Evolutionary conservation across 805 yeast species (phyloP).

Genomic region (Saccharomycopsis capsularis): DNA sequence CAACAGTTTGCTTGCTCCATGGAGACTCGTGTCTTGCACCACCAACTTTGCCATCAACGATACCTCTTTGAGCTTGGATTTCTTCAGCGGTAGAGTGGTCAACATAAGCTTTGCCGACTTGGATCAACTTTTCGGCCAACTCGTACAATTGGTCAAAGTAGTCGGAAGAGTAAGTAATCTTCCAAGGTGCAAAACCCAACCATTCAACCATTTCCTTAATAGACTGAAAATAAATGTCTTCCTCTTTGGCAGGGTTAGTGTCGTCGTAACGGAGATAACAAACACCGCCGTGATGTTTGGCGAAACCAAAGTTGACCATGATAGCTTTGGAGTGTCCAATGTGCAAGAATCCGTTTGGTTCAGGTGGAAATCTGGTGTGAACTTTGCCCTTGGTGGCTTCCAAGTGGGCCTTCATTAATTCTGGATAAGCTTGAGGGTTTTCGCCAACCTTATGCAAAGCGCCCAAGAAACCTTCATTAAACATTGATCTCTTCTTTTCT

Average conservation of each 20-base stretch:
- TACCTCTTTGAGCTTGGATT: conserved; percentile 84
- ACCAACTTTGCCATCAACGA: conserved; percentile 89
- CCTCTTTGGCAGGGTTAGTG: conserved; percentile 98
- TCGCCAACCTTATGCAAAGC: conserved; percentile 93
- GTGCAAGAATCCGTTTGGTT: conserved; percentile 95
- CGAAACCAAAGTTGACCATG: conserved; percentile 97
- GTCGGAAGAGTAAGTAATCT: conserved; percentile 91
- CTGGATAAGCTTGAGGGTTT: conserved; percentile 86
- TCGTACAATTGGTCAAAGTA: conserved; percentile 85
- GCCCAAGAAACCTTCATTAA: conserved; percentile 91
- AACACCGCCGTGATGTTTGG: conserved; percentile 74
- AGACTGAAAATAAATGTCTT: conserved; percentile 79
- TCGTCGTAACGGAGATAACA: conserved; percentile 95
- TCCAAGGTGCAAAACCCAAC: conserved; percentile 94
- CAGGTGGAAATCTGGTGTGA: conserved; percentile 95
- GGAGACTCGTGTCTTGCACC: conserved; percentile 83
- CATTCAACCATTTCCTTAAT: conserved; percentile 81
- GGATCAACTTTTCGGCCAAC: conserved; percentile 77
- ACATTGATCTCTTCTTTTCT: conserved; percentile 60
- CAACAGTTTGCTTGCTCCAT: conserved; percentile 64
- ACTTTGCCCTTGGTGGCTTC: conserved; percentile 75
- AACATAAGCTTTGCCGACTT: conserved; percentile 71
- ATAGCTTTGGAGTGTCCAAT: conserved; percentile 98
- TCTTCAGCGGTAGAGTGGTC: conserved; percentile 92
- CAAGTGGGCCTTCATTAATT: conserved; percentile 74